Base-by-base conservation (phyloP, 2,329 filamentous ascomycete species). In the Rhinocladiella mackenziei region DNA sequence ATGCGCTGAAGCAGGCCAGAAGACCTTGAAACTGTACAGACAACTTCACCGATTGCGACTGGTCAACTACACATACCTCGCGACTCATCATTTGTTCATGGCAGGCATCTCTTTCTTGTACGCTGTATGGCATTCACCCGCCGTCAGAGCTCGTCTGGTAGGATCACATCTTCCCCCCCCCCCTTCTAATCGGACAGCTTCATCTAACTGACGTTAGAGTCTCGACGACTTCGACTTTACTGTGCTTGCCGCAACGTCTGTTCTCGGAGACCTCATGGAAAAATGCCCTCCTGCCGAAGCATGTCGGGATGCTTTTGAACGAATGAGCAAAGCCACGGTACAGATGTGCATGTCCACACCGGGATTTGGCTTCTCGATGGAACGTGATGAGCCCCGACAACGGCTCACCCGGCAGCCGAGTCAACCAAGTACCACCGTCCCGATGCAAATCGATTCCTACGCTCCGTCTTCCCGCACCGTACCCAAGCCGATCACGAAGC, bases 211-310 rank as follows among this genome's bases (percentile, higher is more conserved):
- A 4, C 46, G 38, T 43, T 50, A 76, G 74, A 86, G 84, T 5
- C 84, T 95, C 69, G 89, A 97, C 59, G 91, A 97, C 62, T 89
- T 97, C n/a, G 91, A 97, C 62, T 95, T 95, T 58, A 97, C 91
- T 1, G 86, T 97, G 6, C 74, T 96, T 36, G 88, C 89, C 6
- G 91, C 89, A 15, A 96, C 88, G 36, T 96, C 91, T 1, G 89
- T 97, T 6, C 81, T 97, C 31, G 84, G 81, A 4, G 92, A 96
- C 60, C 75, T 97, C 51, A 89, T 94, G 54, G 86, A 94, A 55
- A 95, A 95, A 64, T 97, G 92, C 56, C 89, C 91, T 0, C 91
- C 91, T 0, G 91, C 91, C 22, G 89, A 96, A 71, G 88, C 89
- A 8, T 97, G 91, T 63, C 81, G 89, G 10, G 89, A 97, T 63